Evolutionary conservation across 1,284 basidiomycete species (phyloP), one percentile per base, ranked within the genome.

Genomic region (Meripilus lineatus): DNA sequence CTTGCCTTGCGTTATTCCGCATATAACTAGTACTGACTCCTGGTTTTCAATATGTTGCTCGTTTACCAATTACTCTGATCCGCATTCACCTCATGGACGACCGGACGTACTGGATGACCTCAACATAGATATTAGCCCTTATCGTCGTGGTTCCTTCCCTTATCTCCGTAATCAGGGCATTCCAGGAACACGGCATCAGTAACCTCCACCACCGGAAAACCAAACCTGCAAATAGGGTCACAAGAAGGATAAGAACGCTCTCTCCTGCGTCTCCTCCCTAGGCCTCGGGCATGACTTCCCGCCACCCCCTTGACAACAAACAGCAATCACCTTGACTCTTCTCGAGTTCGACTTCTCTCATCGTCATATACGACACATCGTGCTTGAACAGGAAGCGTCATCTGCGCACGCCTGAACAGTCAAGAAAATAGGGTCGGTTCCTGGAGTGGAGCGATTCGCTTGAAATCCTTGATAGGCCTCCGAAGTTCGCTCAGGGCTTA

Each of bases 71-170:
- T 4, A 32, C 10, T 11, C 28, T 33, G 38, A 40, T 17, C 2
- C 26, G 15, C 30, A 22, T 22, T 13, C n/a, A n/a, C n/a, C n/a
- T n/a, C n/a, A n/a, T n/a, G n/a, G n/a, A 7, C 21, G 25, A 24
- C 17, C n/a, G n/a, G n/a, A n/a, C n/a, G n/a, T n/a, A n/a, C n/a
- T n/a, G n/a, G n/a, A n/a, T n/a, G n/a, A n/a, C n/a, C n/a, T n/a
- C n/a, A n/a, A n/a, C n/a, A n/a, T n/a, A 51, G 50, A 51, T 51
- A 7, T 25, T 51, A 13, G 50, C 50, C 2, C 36, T 51, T 33
- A 46, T 51, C 26, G 32, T 51, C 20, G 44, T 46, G 18, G 41
- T 44, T 7, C 50, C 50, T 5, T 46, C 47, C 5, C 33, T 51
- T 8, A 23, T 51, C 15, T 43, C 47, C 14, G 28, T 46, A 17